phyloP scores from a whole-genome alignment of 495 filamentous ascomycete species.

The Aspergillus asperescens region DNA sequence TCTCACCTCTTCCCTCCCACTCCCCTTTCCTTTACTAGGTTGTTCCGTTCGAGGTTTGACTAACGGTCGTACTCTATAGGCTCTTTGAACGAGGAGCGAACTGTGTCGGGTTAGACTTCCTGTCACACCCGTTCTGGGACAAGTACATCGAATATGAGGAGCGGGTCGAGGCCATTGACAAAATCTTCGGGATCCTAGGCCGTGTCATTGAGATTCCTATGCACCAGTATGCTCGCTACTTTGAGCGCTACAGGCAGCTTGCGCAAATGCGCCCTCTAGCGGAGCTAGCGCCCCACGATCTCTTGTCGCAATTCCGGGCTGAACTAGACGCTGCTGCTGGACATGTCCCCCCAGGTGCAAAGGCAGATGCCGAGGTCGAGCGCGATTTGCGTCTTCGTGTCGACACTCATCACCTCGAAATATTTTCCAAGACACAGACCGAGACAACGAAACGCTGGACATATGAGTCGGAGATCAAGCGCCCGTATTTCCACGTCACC shows the following conservation, averaged over 20 bases:
- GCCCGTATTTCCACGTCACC: conserved; percentile 95
- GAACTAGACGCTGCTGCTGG: conserved; percentile 59
- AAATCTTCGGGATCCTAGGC: conserved; percentile 77
- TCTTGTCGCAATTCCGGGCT: conserved; percentile 59
- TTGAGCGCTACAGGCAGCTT: conserved; percentile 79
- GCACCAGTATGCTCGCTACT: conserved; percentile 96
- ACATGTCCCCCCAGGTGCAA: conserved; percentile 40
- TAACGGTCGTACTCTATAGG: conserved; percentile 46
- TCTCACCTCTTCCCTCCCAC: conserved; percentile 23
- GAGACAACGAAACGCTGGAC: conserved; percentile 94
- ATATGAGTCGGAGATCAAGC: conserved; percentile 90
- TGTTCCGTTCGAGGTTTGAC: conserved; percentile 15
- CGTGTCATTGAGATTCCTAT: conserved; percentile 90
- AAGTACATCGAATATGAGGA: conserved; percentile 98
- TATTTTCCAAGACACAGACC: conserved; percentile 75
- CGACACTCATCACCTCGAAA: conserved; percentile 72
- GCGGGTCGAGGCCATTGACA: conserved; percentile 76
- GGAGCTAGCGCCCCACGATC: conserved; percentile 67
- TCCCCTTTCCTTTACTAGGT: conserved; percentile 8
- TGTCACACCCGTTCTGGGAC: conserved; percentile 96
- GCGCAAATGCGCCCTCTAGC: conserved; percentile 65
- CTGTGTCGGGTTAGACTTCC: conserved; percentile 86
- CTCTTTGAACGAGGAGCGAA: conserved; percentile 88
- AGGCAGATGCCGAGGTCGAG: conserved; percentile 74
- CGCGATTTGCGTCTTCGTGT: conserved; percentile 73